Percentiles rank a stretch among this genome's conserved stretches.
phyloP scores from a whole-genome alignment of 345 rosid species.

The Brassica cretica region DNA sequence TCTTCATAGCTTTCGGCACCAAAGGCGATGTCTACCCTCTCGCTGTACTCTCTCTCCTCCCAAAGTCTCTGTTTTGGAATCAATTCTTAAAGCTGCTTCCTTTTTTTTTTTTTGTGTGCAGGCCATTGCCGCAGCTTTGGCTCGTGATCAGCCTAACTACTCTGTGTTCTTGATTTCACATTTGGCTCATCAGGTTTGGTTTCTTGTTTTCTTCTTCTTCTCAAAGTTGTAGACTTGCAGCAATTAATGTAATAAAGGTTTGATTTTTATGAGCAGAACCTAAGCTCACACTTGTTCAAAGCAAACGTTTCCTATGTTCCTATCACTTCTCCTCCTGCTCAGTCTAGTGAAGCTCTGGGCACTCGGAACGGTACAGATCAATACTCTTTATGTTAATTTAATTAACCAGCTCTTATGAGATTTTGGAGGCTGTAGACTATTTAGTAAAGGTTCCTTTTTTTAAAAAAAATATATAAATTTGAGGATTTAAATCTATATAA shows the following conservation, averaged over 20 bases:
- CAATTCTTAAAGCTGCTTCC: neutral
- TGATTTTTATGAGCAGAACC: slow-evolving; percentile 44
- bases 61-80: neutral
- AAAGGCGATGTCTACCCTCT: slow-evolving; percentile 81
- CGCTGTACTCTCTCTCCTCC: slow-evolving; percentile 54
- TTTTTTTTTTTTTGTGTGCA: slow-evolving; percentile 21
- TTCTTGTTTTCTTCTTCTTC: neutral
- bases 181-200: slow-evolving; percentile 66
- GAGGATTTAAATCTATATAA: too few relatives aligned
- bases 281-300: slow-evolving; percentile 53
- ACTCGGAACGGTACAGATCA: slow-evolving; percentile 41
- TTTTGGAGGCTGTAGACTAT: neutral
- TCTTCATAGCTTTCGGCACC: slow-evolving; percentile 88
- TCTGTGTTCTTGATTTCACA: slow-evolving; percentile 68
- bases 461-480: too few relatives aligned
- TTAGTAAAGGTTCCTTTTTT: neutral
- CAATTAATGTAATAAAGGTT: slow-evolving; percentile 5
- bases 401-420: neutral
- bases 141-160: slow-evolving; percentile 53
- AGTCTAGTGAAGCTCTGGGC: slow-evolving; percentile 40
- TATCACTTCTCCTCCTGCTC: slow-evolving; percentile 71
- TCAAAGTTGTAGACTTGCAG: slow-evolving; percentile 9
- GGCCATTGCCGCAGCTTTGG: slow-evolving; percentile 84
- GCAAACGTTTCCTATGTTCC: slow-evolving; percentile 46
- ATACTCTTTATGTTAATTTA: neutral